A percentile compares a stretch with the other conserved stretches of the same genome.
phyloP scores from a whole-genome alignment of 768 basidiomycete genomes.

The Rhodotorula paludigena region DNA sequence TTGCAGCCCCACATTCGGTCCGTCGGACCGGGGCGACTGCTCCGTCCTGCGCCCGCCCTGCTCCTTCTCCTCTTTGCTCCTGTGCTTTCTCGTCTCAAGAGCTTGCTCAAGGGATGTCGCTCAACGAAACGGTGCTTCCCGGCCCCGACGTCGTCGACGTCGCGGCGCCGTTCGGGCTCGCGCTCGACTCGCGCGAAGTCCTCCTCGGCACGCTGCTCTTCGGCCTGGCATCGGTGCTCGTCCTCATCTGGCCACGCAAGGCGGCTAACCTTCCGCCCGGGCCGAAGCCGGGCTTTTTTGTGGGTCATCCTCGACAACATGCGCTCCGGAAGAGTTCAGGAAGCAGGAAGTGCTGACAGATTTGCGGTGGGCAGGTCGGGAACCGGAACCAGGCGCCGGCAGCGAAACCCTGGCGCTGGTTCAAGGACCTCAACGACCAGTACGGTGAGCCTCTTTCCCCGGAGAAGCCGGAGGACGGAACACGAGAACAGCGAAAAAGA shows the following conservation, averaged over 20 bases:
- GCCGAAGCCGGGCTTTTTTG: conserved; percentile 8
- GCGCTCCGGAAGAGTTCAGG: too few relatives aligned
- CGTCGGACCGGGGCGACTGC: too few relatives aligned
- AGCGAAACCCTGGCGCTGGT: conserved; percentile 36
- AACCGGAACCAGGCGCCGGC: conserved; percentile 30
- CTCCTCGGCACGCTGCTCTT: neutral
- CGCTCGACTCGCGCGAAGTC: neutral
- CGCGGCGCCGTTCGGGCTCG: neutral
- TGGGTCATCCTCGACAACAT: neutral
- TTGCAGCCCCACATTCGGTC: too few relatives aligned
- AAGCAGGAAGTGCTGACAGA: neutral
- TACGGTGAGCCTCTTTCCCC: conserved; percentile 14
- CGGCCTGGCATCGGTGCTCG: neutral
- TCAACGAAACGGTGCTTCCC: neutral
- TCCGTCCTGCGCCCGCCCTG: too few relatives aligned
- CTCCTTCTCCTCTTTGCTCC: too few relatives aligned
- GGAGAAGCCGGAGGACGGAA: neutral
- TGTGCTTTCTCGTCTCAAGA: too few relatives aligned
- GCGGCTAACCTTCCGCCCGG: conserved; percentile 11
- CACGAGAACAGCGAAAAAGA: too few relatives aligned
- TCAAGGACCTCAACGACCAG: conserved; percentile 23
- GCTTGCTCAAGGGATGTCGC: neutral
- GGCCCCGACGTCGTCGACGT: neutral
- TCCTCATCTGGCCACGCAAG: neutral
- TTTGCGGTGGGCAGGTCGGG: conserved; percentile 1